Percentiles rank a stretch among this genome's conserved stretches.
phyloP scores from a whole-genome alignment of 805 yeast genomes.

The Candida piceae region DNA sequence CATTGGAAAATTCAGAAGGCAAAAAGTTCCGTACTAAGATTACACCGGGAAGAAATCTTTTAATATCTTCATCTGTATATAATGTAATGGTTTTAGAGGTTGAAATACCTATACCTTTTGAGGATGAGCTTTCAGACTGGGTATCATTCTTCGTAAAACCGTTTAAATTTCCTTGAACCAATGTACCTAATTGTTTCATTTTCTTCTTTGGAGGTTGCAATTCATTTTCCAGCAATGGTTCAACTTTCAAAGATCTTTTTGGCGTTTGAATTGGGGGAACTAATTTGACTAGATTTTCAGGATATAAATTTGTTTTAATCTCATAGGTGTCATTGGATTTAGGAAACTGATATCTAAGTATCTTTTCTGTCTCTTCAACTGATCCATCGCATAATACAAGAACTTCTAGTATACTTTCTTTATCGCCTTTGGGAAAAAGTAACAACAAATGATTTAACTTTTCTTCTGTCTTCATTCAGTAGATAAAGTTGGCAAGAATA shows the following conservation, averaged over 20 bases:
- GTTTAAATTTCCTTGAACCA: too few species aligned
- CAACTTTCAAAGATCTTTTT: too few species aligned
- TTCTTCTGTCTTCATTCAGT: slow-evolving; percentile 29
- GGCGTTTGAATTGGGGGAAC: too few species aligned
- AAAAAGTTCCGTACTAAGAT: slow-evolving; percentile 47
- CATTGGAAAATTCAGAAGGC: slow-evolving; percentile 44
- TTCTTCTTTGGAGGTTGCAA: too few species aligned
- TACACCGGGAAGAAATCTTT: slow-evolving; percentile 44
- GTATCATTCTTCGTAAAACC: too few species aligned
- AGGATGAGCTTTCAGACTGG: too few species aligned
- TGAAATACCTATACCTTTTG: not conserved
- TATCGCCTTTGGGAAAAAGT: slow-evolving; percentile 40
- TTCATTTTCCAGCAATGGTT: too few species aligned
- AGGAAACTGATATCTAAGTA: slow-evolving; percentile 38
- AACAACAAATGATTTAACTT: slow-evolving; percentile 34
- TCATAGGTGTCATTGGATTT: too few species aligned
- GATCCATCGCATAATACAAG: slow-evolving; percentile 52
- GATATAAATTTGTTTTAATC: too few species aligned
- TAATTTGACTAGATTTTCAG: too few species aligned
- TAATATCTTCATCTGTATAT: slow-evolving; percentile 48
- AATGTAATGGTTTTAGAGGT: slow-evolving; percentile 26
- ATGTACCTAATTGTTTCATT: too few species aligned
- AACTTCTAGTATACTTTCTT: slow-evolving; percentile 42
- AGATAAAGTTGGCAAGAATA: not conserved
- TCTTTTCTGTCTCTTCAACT: slow-evolving; percentile 32